These are phyloP conservation scores for Arctium lappa DNA, from an alignment of 129 eudicot species.

Conservation along the genomic window DNA sequence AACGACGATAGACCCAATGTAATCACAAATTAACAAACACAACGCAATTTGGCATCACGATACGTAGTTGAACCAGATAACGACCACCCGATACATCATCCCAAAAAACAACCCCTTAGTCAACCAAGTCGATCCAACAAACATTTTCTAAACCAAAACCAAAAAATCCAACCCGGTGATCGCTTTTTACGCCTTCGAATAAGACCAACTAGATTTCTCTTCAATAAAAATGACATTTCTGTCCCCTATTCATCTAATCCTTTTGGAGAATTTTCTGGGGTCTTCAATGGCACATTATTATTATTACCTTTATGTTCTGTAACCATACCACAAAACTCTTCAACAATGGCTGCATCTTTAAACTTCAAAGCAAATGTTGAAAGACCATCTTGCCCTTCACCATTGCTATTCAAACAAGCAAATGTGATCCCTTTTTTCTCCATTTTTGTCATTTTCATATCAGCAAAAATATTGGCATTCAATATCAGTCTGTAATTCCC, in stretches of 20 bases:
- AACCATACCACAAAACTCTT: constrained; percentile 53
- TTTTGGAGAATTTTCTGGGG: constrained; percentile 75
- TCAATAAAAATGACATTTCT: not conserved
- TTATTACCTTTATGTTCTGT: constrained; percentile 43
- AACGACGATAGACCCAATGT: no score
- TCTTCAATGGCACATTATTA: constrained; percentile 34
- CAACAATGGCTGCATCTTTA: constrained; percentile 60
- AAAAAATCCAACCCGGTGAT: no score
- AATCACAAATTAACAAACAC: no score
- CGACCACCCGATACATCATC: no score
- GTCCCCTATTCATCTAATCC: constrained; percentile 42
- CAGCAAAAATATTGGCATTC: constrained; percentile 72
- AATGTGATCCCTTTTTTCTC: constrained; percentile 88
- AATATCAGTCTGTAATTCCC: constrained; percentile 76
- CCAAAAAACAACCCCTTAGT: no score
- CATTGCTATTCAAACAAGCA: constrained; percentile 69
- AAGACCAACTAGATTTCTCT: no score
- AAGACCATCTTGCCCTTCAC: constrained; percentile 63
- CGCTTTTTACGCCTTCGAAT: no score
- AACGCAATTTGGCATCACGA: no score
- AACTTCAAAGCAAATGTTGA: constrained; percentile 81
- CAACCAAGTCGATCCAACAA: no score
- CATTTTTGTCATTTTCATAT: constrained; percentile 91
- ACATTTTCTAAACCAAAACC: no score
- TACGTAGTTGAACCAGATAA: no score